A percentile compares a stretch with the other conserved stretches of the same genome.
Conservation (phyloP, 495 filamentous ascomycete genomes). For the Penicillium odoratum region DNA sequence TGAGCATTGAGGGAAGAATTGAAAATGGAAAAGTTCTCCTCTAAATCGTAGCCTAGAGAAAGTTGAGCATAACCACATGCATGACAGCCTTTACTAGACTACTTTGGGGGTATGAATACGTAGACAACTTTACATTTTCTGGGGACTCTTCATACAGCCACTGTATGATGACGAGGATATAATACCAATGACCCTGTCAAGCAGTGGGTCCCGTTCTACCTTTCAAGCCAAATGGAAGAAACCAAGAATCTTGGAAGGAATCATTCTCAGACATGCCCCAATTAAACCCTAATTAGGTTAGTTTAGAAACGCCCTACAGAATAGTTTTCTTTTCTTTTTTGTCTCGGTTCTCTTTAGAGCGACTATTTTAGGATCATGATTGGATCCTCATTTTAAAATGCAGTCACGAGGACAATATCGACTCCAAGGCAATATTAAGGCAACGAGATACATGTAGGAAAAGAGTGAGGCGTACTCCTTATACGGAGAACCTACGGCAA, state of each 20-base stretch:
- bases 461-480: not conserved
- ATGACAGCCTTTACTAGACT: slow-evolving; percentile 10
- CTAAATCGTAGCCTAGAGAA: not conserved
- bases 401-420: slow-evolving; percentile 5
- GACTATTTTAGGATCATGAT: slow-evolving; percentile 8
- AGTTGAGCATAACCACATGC: slow-evolving; percentile 1
- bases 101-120: slow-evolving; percentile 19
- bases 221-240: slow-evolving; percentile 32
- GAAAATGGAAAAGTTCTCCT: not conserved
- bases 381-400: not conserved
- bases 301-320: not conserved
- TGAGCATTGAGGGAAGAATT: not conserved
- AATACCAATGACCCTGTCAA: slow-evolving; percentile 25
- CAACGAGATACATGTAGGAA: not conserved
- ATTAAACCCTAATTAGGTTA: slow-evolving; percentile 7
- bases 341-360: not conserved
- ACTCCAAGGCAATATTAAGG: slow-evolving; percentile 3
- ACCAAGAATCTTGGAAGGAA: slow-evolving; percentile 33
- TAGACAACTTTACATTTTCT: slow-evolving; percentile 6
- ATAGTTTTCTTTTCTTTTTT: not conserved
- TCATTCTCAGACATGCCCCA: slow-evolving; percentile 20
- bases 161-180: slow-evolving; percentile 4
- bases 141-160: not conserved
- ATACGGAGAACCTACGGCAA: too few species aligned
- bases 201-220: slow-evolving; percentile 18